Evolutionary conservation across 106 monocot species (phyloP), one percentile per base, ranked within the genome.

Genomic region (Agapanthus africanus): DNA sequence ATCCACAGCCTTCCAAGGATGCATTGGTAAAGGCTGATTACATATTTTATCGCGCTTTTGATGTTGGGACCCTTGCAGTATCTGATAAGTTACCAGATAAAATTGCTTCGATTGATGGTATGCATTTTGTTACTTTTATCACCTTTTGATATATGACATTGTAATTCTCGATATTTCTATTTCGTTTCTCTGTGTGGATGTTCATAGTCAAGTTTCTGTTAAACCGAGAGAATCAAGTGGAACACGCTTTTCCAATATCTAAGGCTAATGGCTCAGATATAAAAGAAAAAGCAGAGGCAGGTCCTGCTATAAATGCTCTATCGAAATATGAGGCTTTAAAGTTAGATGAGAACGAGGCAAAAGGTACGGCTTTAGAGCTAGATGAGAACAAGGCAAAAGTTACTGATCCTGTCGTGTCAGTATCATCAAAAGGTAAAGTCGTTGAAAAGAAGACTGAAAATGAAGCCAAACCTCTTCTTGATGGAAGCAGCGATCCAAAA

Each of bases 21-120:
- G 87, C 73, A 64, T 13, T 74, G 40, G 70, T 67, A 68, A 74
- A 40, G 56, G 82, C 87, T 37, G 82, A 87, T 30, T 80, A 57
- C 54, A 71, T 80, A 25, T 87, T 79, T 49, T 74, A 54, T 37
- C 61, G 77, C 13, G 54, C 71, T 13, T 87, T 87, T 80, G 80
- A 87, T 74, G 87, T 87, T 74, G 65, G 71, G 16, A 82, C 0
- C 11, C 68, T 16, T 63, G 76, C 21, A 68, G 59, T 87, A 74
- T 82, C 74, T 40, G 77, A 83, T 34, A 59, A 35, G 16, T 31
- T 80, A 49, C 50, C 71, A 25, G 80, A 87, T 23, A 64, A 27
- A 64, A 74, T 87, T 63, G 82, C 79, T 77, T 79, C 79, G 30
- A 23, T 77, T 54, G 77, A 87, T 80, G 73, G 87, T 67, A 54